Conservation (phyloP, 176 grass and related monocot species). For the Leersia perrieri region DNA sequence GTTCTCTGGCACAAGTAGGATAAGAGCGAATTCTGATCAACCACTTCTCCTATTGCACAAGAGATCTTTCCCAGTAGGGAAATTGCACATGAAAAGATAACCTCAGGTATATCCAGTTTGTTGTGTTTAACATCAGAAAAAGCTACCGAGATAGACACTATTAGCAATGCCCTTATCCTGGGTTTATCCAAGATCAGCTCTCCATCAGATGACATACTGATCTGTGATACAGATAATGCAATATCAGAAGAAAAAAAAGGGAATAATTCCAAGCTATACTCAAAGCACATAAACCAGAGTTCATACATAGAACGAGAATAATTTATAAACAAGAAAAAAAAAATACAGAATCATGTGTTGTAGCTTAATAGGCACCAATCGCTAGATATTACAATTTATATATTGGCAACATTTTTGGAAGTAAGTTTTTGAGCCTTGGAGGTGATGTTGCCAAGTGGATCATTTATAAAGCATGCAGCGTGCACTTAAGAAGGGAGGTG, state of each 20-base stretch:
- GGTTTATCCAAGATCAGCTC: slow-evolving; percentile 72
- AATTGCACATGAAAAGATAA: slow-evolving; percentile 73
- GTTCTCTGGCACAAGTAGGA: slow-evolving; percentile 48
- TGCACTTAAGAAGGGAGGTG: not conserved
- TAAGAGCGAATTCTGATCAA: slow-evolving; percentile 57
- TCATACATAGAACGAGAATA: not conserved
- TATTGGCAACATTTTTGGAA: not conserved
- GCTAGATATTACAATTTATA: not conserved
- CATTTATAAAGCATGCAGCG: not conserved
- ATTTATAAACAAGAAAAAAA: slow-evolving; percentile 7
- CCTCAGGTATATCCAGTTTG: slow-evolving; percentile 51
- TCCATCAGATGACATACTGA: slow-evolving; percentile 48
- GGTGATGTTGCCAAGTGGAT: not conserved
- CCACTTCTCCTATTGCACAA: slow-evolving; percentile 44
- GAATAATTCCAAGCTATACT: not conserved
- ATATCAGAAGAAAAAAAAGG: not conserved
- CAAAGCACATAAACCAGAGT: not conserved
- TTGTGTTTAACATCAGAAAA: slow-evolving; percentile 50
- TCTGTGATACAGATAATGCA: slow-evolving; percentile 49
- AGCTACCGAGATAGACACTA: slow-evolving; percentile 64
- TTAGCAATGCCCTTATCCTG: slow-evolving; percentile 59
- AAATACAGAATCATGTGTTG: not conserved
- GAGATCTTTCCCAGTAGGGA: slow-evolving; percentile 63
- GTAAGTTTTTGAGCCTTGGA: not conserved
- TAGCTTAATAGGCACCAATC: not conserved